These are phyloP conservation scores for Metschnikowia noctiluminum DNA, from an alignment of 805 yeast species.

Conservation along the genomic window DNA sequence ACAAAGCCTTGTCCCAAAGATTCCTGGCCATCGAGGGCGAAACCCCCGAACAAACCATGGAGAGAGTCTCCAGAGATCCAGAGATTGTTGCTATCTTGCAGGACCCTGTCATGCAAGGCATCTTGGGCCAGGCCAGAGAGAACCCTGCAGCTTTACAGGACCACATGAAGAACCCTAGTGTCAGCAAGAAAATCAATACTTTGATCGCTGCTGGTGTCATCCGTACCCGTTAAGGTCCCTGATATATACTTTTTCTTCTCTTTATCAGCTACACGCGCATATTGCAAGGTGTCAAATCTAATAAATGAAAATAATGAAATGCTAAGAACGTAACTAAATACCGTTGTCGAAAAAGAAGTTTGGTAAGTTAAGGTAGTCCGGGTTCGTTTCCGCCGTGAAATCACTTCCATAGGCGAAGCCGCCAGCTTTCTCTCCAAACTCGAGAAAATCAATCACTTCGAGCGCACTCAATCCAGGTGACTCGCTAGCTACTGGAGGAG, in stretches of 20 bases:
- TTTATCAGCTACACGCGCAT: neutral
- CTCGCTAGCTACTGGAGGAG: neutral
- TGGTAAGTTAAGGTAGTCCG: conserved; percentile 22
- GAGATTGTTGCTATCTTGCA: conserved; percentile 84
- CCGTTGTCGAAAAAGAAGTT: conserved; percentile 39
- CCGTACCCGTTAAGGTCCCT: conserved; percentile 60
- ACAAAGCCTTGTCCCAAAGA: conserved; percentile 75
- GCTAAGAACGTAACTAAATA: neutral
- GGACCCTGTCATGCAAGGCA: conserved; percentile 95
- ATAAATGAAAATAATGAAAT: neutral
- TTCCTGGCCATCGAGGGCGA: conserved; percentile 82
- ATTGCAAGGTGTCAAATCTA: neutral
- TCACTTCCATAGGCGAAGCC: neutral
- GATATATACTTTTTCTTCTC: neutral
- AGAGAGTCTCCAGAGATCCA: conserved; percentile 89
- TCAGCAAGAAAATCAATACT: conserved; percentile 79
- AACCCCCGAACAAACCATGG: conserved; percentile 91
- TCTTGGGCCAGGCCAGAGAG: conserved; percentile 87
- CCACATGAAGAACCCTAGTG: conserved; percentile 96
- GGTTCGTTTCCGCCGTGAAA: conserved; percentile 1
- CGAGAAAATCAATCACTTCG: conserved; percentile 7
- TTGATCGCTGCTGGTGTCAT: conserved; percentile 96
- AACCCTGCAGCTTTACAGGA: conserved; percentile 97
- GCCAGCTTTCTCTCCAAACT: conserved; percentile 4
- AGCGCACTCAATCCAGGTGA: conserved; percentile 6